phyloP scores from a whole-genome alignment of 345 rosid genomes.

The Laguncularia racemosa region DNA sequence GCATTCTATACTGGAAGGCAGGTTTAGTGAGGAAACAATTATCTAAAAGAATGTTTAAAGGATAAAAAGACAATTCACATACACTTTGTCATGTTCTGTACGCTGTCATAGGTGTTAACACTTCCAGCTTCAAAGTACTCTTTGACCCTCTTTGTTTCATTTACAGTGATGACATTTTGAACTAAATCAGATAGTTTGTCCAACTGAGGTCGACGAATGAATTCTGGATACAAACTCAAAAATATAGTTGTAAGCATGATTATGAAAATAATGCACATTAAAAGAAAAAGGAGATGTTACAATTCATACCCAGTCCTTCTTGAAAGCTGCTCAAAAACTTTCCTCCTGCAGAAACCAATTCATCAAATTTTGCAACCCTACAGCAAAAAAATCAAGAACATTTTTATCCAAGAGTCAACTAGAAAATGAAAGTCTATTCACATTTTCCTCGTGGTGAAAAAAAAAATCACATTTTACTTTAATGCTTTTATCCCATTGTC shows the following conservation, averaged over 20 bases:
- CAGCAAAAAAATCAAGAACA: background rate
- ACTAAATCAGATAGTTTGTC: conserved; percentile 36
- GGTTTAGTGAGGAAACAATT: background rate
- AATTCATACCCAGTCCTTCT: conserved; percentile 43
- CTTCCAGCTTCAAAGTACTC: conserved; percentile 60
- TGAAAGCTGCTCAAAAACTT: conserved; percentile 44
- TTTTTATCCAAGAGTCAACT: background rate
- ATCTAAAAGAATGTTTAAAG: background rate
- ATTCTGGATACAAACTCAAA: conserved; percentile 25
- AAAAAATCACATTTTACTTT: too few species aligned
- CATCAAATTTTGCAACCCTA: conserved; percentile 60
- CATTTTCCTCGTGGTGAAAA: background rate
- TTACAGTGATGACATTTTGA: conserved; percentile 39
- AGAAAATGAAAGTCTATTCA: background rate
- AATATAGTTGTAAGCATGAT: background rate
- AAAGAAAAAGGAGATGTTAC: background rate
- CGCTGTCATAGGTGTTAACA: conserved; percentile 27
- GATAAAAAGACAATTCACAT: conserved; percentile 14
- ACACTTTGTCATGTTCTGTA: conserved; percentile 57
- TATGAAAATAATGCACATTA: background rate
- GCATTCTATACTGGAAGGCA: too few species aligned
- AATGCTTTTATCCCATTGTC: too few species aligned
- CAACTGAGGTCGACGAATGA: conserved; percentile 54
- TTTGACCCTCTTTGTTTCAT: conserved; percentile 51
- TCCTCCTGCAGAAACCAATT: conserved; percentile 34